Percentiles rank a stretch among this genome's conserved stretches.
Conservation (phyloP, 345 rosid genomes). For the Litchi chinensis region DNA sequence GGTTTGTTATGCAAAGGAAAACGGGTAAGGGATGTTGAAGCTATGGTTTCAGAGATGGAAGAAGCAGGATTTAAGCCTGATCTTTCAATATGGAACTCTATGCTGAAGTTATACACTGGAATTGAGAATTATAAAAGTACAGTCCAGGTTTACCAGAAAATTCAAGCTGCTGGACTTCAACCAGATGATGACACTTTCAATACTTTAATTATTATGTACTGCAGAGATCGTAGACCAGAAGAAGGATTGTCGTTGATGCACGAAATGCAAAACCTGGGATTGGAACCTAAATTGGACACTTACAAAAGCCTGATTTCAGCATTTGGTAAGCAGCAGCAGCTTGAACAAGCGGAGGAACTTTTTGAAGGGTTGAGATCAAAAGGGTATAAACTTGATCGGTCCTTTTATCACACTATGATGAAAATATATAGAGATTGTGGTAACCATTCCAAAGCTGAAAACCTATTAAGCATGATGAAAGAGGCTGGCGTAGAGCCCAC, state of each 20-base stretch:
- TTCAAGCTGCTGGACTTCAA: constrained; percentile 64
- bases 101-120: constrained; percentile 78
- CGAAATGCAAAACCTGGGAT: constrained; percentile 69
- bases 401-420: constrained; percentile 91
- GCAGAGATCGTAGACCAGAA: constrained; percentile 84
- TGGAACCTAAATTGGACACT: constrained; percentile 82
- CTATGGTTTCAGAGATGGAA: constrained; percentile 89
- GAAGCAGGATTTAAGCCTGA: constrained; percentile 86
- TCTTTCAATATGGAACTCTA: constrained; percentile 80
- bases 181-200: constrained; percentile 91
- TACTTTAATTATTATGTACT: constrained; percentile 80
- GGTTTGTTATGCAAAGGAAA: constrained; percentile 75
- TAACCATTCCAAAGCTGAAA: constrained; percentile 73
- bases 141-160: constrained; percentile 66
- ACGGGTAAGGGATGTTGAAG: constrained; percentile 81
- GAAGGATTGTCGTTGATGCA: constrained; percentile 78
- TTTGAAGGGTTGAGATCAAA: constrained; percentile 66
- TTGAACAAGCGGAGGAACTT: constrained; percentile 77
- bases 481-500: constrained; percentile 80
- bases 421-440: constrained; percentile 80
- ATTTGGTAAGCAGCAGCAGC: constrained; percentile 68
- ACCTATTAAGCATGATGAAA: constrained; percentile 67
- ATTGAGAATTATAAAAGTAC: constrained; percentile 80
- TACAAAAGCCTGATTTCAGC: constrained; percentile 95
- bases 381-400: constrained; percentile 80